Conservation (phyloP, 176 grass and related monocot genomes). For the Rhynchospora pubera region DNA sequence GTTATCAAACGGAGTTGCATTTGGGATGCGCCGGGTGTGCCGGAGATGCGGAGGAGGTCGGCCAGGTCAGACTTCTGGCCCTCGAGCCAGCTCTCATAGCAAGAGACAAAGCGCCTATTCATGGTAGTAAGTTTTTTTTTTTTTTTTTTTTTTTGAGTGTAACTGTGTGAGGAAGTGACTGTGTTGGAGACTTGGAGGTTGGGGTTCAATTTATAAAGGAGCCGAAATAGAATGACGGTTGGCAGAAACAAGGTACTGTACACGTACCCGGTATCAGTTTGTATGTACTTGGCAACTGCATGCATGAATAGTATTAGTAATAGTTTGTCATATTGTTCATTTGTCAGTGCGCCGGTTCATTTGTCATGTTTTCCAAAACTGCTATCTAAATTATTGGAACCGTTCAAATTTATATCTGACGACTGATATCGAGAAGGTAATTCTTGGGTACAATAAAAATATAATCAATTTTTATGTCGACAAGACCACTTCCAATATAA, state of each 20-base stretch:
- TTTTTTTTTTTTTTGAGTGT: neutral
- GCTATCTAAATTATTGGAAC: too few species aligned
- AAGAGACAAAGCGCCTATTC: conserved; percentile 18
- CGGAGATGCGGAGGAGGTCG: conserved; percentile 21
- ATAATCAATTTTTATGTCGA: too few species aligned
- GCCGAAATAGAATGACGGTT: neutral
- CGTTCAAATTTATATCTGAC: too few species aligned
- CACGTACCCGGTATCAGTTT: neutral
- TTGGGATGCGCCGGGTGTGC: conserved; percentile 29
- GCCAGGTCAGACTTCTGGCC: conserved; percentile 35
- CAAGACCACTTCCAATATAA: too few species aligned
- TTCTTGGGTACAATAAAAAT: too few species aligned
- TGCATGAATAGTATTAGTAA: neutral
- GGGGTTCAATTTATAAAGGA: neutral
- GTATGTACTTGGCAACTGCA: neutral
- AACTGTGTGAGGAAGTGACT: neutral
- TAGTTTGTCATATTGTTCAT: neutral
- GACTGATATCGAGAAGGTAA: too few species aligned
- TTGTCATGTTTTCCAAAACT: neutral
- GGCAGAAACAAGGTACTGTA: neutral
- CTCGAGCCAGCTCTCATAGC: conserved; percentile 41
- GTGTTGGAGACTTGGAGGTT: neutral
- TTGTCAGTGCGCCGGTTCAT: neutral
- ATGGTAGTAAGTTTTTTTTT: neutral
- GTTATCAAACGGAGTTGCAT: conserved; percentile 29